Conservation (phyloP, 768 basidiomycete species). For the Leccinum uliginosum region DNA sequence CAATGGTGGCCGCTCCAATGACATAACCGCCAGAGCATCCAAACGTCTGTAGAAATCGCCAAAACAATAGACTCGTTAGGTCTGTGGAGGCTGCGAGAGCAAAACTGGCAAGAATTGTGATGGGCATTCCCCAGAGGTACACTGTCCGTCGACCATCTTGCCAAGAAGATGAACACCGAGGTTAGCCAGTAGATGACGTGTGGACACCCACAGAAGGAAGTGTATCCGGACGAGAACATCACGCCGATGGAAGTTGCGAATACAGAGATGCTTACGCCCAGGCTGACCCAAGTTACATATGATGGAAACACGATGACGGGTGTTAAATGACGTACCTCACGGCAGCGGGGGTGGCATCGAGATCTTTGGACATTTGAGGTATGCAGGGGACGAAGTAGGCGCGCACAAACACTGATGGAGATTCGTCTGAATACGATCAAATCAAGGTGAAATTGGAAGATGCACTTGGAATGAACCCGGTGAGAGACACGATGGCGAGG, state of each 20-base stretch:
- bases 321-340: slow-evolving; percentile 42
- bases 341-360: slow-evolving; percentile 50
- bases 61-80: slow-evolving; percentile 45
- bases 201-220: slow-evolving; percentile 43
- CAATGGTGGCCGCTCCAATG: slow-evolving; percentile 56
- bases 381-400: slow-evolving; percentile 72
- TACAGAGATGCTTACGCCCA: slow-evolving; percentile 50
- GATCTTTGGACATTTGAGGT: slow-evolving; percentile 64
- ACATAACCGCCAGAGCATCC: slow-evolving; percentile 55
- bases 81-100: slow-evolving; percentile 51
- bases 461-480: slow-evolving; percentile 61
- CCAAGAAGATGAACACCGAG: neutral
- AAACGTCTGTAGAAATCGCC: slow-evolving; percentile 62
- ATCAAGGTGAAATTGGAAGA: neutral
- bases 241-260: slow-evolving; percentile 42
- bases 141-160: slow-evolving; percentile 62
- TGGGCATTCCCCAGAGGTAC: slow-evolving; percentile 56
- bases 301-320: neutral
- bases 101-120: slow-evolving; percentile 54
- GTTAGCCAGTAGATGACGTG: neutral
- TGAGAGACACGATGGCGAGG: slow-evolving; percentile 52
- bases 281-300: slow-evolving; percentile 25
- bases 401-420: slow-evolving; percentile 54
- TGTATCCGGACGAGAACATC: slow-evolving; percentile 49
- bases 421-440: neutral